Base-by-base conservation (phyloP, 2,329 filamentous ascomycete species). In the Pseudophaeomoniella oleicola region DNA sequence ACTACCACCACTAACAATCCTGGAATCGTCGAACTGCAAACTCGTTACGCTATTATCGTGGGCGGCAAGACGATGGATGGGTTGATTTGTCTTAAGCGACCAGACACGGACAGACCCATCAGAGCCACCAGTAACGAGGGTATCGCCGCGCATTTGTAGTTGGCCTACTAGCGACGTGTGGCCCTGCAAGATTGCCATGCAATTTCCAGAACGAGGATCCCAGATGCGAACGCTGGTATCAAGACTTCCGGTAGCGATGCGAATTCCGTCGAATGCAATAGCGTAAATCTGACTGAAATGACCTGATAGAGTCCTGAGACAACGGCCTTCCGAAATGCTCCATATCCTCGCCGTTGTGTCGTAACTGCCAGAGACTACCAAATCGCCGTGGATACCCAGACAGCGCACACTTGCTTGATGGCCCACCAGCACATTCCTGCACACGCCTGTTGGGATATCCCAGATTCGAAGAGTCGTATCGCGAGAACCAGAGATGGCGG, bases 241-340 rank as follows among this genome's bases (percentile, higher is more conserved):
- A 42, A 98, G 65, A 57, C 87, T 94, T 36, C 90, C 90, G 6
- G 90, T 98, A 22, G 92, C 88, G 39, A 98, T 87, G 44, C 87
- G 75, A 47, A 79, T 78, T 29, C 90, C 90, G 54, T 98, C 90
- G 58, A 96, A 98, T 1, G 90, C 90, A 54, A 98, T 93, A 14
- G 90, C 90, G 55, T 98, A 98, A 40, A 98, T 98, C 55, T 98
- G 90, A 54, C 88, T 96, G 60, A 94, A 98, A 59, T 98, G 90
- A 0, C 90, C 90, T 32, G 81, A 78, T 29, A 98, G 68, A 1
- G 86, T 94, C 46, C 88, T 79, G 37, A 96, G 64, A 56, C 90
- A 98, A 43, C 85, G 78, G 18, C 90, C 90, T 59, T 94, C 84
- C 2, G 85, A 93, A 36, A 98, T 96, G 57, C 84, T 94, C 90